Percentiles rank a stretch among this genome's conserved stretches.
Conservation (phyloP, 768 basidiomycete genomes). For the Xerocomellus intermedius region DNA sequence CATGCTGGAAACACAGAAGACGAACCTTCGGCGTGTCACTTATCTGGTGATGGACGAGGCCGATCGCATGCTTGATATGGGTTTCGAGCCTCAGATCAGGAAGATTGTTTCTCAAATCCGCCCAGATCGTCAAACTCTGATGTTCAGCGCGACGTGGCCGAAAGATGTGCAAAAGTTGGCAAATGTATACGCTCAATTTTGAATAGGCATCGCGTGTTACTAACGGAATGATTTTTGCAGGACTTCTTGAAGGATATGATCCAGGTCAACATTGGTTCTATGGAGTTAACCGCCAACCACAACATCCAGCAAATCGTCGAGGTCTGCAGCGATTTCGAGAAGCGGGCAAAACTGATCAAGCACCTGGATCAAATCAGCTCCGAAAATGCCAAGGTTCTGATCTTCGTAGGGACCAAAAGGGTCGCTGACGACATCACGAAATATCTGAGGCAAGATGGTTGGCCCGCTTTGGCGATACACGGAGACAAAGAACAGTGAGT, state of each 20-base stretch:
- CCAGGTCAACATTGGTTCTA: constrained; percentile 98
- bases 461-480: constrained; percentile 99
- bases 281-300: constrained; percentile 98
- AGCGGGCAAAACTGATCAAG: constrained; percentile 93
- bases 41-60: constrained; percentile 99
- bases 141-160: constrained; percentile 99
- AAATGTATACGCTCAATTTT: constrained; percentile 46
- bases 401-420: constrained; percentile 97
- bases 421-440: constrained; percentile 99
- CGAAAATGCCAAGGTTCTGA: constrained; percentile 97
- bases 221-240: constrained; percentile 36
- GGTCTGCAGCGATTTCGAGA: constrained; percentile 96
- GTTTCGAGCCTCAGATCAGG: constrained; percentile 99
- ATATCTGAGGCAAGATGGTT: constrained; percentile 95
- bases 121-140: constrained; percentile 96
- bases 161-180: constrained; percentile 99
- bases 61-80: constrained; percentile 99
- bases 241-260: constrained; percentile 97
- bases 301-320: constrained; percentile 96
- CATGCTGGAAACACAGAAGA: constrained; percentile 96
- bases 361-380: constrained; percentile 95
- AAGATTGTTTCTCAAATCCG: constrained; percentile 98
- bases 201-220: not conserved
- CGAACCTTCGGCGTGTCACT: constrained; percentile 92
- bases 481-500: constrained; percentile 98